A percentile compares a stretch with the other conserved stretches of the same genome.
Evolutionary conservation across 2,329 filamentous ascomycete species (phyloP).

Genomic region (Aspergillus fijiensis): DNA sequence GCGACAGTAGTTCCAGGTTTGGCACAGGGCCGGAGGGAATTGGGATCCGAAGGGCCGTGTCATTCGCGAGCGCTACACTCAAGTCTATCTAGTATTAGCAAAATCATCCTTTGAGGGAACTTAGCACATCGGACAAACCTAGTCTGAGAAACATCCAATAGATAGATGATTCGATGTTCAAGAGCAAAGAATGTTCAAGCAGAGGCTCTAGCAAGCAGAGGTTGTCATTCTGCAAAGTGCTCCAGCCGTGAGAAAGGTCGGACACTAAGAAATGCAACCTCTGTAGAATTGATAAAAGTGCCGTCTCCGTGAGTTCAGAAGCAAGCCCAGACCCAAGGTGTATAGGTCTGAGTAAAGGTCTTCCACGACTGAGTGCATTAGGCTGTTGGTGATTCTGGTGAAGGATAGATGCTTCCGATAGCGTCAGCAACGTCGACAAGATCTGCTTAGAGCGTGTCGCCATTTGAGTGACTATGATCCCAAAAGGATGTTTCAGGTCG

Average conservation of each 20-base stretch:
- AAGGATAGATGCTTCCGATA: conserved; percentile 22
- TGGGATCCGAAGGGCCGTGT: conserved; percentile 17
- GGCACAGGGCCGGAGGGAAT: conserved; percentile 20
- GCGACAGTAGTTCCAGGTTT: conserved; percentile 5
- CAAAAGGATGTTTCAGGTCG: conserved; percentile 44
- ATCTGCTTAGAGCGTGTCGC: conserved; percentile 22
- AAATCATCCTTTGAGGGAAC: background rate
- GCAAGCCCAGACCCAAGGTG: background rate
- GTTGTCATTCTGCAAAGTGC: conserved; percentile 6
- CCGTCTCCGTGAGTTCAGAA: conserved; percentile 13
- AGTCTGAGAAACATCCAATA: conserved; percentile 32
- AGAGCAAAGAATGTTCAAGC: conserved; percentile 15
- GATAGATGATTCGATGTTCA: conserved; percentile 24
- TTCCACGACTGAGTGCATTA: background rate
- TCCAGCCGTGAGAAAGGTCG: conserved; percentile 20
- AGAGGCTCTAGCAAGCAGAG: conserved; percentile 12
- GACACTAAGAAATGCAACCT: conserved; percentile 16
- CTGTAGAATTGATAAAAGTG: conserved; percentile 18
- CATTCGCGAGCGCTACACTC: conserved; percentile 25
- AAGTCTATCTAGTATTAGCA: conserved; percentile 20
- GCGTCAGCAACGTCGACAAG: conserved; percentile 19
- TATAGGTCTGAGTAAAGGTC: background rate
- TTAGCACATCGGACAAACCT: conserved; percentile 19
- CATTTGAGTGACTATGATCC: conserved; percentile 36
- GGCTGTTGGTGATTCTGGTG: background rate